These are phyloP conservation scores for Flagelloscypha sp. DNA, from an alignment of 768 basidiomycete genomes.

Conservation along the genomic window DNA sequence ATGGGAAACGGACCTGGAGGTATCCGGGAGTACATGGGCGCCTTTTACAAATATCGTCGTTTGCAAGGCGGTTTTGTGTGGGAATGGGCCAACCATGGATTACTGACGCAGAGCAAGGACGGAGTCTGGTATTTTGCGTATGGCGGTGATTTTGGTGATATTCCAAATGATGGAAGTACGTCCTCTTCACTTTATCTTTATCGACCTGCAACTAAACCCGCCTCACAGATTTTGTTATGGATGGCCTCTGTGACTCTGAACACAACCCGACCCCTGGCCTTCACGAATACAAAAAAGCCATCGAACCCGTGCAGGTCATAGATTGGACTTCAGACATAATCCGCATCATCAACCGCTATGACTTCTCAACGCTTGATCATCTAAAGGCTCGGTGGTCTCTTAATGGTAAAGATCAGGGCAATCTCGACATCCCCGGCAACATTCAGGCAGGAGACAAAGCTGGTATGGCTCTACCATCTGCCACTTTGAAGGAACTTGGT, in stretches of 20 bases:
- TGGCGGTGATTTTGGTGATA: constrained; percentile 9
- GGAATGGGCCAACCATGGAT: constrained; percentile 9
- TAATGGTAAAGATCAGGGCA: neutral
- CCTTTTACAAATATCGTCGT: constrained; percentile 7
- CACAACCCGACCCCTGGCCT: constrained; percentile 7
- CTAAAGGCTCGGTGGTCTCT: too few relatives aligned
- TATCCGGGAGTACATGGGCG: constrained; percentile 8
- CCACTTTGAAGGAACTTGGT: constrained; percentile 1
- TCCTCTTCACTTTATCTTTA: too few relatives aligned
- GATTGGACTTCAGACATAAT: neutral
- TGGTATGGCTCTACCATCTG: constrained; percentile 3
- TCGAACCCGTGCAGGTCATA: constrained; percentile 6
- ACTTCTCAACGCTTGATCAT: constrained; percentile 7
- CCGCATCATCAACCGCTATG: constrained; percentile 9
- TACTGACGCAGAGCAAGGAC: constrained; percentile 2
- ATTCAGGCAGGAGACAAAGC: neutral
- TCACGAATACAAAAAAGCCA: constrained; percentile 8
- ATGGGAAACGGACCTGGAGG: constrained; percentile 10
- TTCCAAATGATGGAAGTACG: constrained; percentile 7
- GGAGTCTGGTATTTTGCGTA: constrained; percentile 7
- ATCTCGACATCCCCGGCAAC: constrained; percentile 3
- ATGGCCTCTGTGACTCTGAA: constrained; percentile 6
- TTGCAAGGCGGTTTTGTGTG: constrained; percentile 9
- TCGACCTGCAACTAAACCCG: too few relatives aligned
- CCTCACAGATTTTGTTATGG: constrained; percentile 11